Base-by-base conservation (phyloP, 2,329 filamentous ascomycete genomes). In the Aspergillus carbonarius region DNA sequence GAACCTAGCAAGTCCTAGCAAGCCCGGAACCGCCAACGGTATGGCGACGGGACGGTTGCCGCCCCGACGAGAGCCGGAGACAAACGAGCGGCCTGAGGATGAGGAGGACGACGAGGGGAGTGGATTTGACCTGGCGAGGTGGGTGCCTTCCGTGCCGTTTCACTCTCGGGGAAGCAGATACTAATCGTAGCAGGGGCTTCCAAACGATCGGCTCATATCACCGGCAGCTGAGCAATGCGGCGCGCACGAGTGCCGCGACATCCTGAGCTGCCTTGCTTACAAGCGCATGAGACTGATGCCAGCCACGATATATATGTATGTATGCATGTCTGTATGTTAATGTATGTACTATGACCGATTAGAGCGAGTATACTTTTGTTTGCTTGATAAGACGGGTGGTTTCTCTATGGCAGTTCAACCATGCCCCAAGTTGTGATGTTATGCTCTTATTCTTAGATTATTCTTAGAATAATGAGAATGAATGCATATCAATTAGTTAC, bases 111-210 rank as follows among this genome's bases (percentile, higher is more conserved):
- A 77, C 10, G 74, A 75, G 32, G 71, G 68, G 23, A 74, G 66
- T 32, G 78, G 77, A 9, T 81, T 82, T 63, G 79, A 81, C 66
- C 72, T 81, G 51, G 77, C 78, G 57, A 74, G 76, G 78, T 79
- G 66, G 58, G 76, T 67, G 37, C 13, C n/a, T 34, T 35, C 17
- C 18, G 20, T 61, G 51, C 27, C 8, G 18, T 37, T 42, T 18
- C 5, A 35, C 30, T 25, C 20, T 30, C 6, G 18, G 30, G 7
- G 17, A 18, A 23, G 13, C 30, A 4, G 35, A 35, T 27, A 48
- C 52, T 64, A 59, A 56, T 50, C 13, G 18, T 35, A 34, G 20
- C 54, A 80, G 78, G 60, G 78, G 78, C 15, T 81, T 81, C 63
- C 78, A 79, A 68, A 78, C 78, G n/a, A 81, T 81, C 55, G 75